Evolutionary conservation across 805 yeast species (phyloP).

Genomic region (Wickerhamiella kazuoi): DNA sequence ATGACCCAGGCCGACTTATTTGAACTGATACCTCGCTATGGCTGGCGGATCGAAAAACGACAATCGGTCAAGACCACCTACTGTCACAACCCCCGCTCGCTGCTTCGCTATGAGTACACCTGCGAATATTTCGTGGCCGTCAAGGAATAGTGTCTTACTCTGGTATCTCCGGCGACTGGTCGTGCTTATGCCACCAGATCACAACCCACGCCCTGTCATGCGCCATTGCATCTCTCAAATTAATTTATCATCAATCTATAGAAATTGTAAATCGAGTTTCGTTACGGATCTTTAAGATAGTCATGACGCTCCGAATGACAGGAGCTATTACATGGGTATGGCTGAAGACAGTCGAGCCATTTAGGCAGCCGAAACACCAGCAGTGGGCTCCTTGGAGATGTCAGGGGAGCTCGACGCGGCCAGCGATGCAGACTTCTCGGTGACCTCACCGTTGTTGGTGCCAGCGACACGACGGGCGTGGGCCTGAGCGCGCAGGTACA

Average conservation of each 20-base stretch:
- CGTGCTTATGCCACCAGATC: too few species aligned
- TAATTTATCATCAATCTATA: not conserved
- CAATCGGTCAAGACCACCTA: slow-evolving; percentile 35
- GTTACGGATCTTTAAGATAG: not conserved
- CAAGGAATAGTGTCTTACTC: not conserved
- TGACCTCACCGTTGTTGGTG: slow-evolving; percentile 11
- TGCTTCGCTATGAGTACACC: slow-evolving; percentile 39
- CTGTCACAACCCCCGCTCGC: slow-evolving; percentile 30
- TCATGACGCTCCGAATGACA: not conserved
- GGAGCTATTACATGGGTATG: not conserved
- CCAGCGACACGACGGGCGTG: slow-evolving; percentile 6
- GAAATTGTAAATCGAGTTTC: not conserved
- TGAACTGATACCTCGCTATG: slow-evolving; percentile 28
- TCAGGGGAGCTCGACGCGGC: not conserved
- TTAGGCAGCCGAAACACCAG: not conserved
- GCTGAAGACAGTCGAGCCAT: too few species aligned
- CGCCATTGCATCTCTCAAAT: too few species aligned
- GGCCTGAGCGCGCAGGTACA: slow-evolving; percentile 14
- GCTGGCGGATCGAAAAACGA: slow-evolving; percentile 32
- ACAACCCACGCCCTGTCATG: too few species aligned
- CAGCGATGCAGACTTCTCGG: slow-evolving; percentile 8
- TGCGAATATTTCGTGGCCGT: slow-evolving; percentile 55
- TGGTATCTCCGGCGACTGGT: too few species aligned
- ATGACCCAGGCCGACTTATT: slow-evolving; percentile 38
- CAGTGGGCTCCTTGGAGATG: not conserved